Evolutionary conservation across 2,329 filamentous ascomycete species (phyloP).

Genomic region (Biscogniauxia mediterranea): DNA sequence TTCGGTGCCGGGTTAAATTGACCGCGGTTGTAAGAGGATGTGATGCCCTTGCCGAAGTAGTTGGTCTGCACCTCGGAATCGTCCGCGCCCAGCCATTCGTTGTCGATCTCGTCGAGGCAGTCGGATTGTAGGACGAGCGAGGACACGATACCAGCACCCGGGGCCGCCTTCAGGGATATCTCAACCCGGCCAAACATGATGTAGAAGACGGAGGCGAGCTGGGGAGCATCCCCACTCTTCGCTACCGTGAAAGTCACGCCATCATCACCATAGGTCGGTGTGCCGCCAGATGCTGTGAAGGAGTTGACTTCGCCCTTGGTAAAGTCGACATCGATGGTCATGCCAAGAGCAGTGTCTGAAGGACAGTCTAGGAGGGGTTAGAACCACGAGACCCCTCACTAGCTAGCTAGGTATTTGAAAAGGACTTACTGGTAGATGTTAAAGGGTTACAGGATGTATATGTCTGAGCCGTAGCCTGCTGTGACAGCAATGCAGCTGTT

Average conservation of each 20-base stretch:
- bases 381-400: slow-evolving; percentile 5
- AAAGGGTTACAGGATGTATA: slow-evolving; percentile 33
- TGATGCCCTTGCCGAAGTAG: slow-evolving; percentile 93
- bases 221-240: slow-evolving; percentile 77
- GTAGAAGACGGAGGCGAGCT: slow-evolving; percentile 89
- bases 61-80: slow-evolving; percentile 84
- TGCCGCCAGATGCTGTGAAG: slow-evolving; percentile 67
- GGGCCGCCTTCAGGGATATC: slow-evolving; percentile 78
- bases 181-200: slow-evolving; percentile 98
- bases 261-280: slow-evolving; percentile 69
- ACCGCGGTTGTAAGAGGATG: slow-evolving; percentile 81
- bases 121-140: slow-evolving; percentile 90
- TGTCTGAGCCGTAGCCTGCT: slow-evolving; percentile 28
- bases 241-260: slow-evolving; percentile 81
- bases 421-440: slow-evolving; percentile 25
- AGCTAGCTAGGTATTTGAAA: not conserved
- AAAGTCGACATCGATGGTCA: slow-evolving; percentile 82
- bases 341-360: slow-evolving; percentile 76
- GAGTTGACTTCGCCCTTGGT: slow-evolving; percentile 72
- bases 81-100: slow-evolving; percentile 89
- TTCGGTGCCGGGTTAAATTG: slow-evolving; percentile 69
- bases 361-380: slow-evolving; percentile 57
- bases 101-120: slow-evolving; percentile 91
- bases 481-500: slow-evolving; percentile 21
- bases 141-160: slow-evolving; percentile 89